Base-by-base conservation (phyloP, 1,139 yeast species). In the Nakaseomyces uthaithaninus region DNA sequence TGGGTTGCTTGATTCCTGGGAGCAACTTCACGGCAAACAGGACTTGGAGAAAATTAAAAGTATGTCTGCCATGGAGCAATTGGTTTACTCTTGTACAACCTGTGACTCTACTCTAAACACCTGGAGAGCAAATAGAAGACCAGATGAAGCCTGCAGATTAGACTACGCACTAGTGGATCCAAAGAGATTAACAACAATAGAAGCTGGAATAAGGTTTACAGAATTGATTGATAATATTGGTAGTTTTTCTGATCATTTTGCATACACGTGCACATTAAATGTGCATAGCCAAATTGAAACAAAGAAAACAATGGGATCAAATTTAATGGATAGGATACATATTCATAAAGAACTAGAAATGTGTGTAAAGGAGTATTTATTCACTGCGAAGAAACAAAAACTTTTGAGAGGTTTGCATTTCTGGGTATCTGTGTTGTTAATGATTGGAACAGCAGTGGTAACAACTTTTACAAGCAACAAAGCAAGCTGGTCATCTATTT, bases 241-340 rank as follows among this genome's bases (percentile, higher is more conserved):
- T 6, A 82, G 94, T 4, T 80, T 75, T 50, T 86, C 95, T 0
- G 99, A 91, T 58, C 98, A 91, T 66, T 91, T 93, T 68, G 99
- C 91, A 0, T 83, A 87, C 53, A 67, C 75, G 24, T 79, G 85
- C 14, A 74, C 75, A 14, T 58, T 80, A 30, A 25, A 41, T 20
- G 33, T 38, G 14, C 23, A 36, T 11, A 36, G 33, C 2, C 35
- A 38, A 3, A 37, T 26, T 12, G 46, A 44, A 11, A 30, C 37
- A 4, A 26, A 22, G 3, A 36, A 26, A 6, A 41, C 26, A 11
- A 27, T 27, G 9, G 44, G 33, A 3, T 28, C 44, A 10, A 34
- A 47, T 3, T 47, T 45, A 22, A 28, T 25, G 43, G 41, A 45
- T 25, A 63, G 60, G 36, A 53, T 65, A 10, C 50, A 61, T 14